Evolutionary conservation across 331 rosid species (phyloP).

Genomic region (Stylosanthes scabra): DNA sequence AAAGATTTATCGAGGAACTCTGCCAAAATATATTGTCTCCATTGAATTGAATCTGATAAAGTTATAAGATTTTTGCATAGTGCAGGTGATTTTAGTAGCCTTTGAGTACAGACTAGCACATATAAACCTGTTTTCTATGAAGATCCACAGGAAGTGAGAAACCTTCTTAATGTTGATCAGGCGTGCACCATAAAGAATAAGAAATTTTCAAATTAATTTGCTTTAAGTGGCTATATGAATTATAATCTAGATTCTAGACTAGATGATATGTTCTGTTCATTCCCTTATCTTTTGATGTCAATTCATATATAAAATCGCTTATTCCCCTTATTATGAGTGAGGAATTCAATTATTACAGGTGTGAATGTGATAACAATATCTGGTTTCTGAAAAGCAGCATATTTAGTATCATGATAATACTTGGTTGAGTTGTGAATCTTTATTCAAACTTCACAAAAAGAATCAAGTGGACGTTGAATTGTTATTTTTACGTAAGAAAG

Average conservation of each 20-base stretch:
- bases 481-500: too few species aligned
- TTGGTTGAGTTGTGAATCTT: too few species aligned
- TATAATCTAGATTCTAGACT: slow-evolving; percentile 7
- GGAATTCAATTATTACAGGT: too few species aligned
- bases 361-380: too few species aligned
- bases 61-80: not conserved
- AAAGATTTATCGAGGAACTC: slow-evolving; percentile 3
- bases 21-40: not conserved
- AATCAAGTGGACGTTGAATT: too few species aligned
- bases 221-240: not conserved
- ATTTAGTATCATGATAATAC: too few species aligned
- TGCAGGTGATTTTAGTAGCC: slow-evolving; percentile 1
- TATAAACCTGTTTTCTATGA: not conserved
- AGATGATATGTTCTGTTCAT: not conserved
- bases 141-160: slow-evolving; percentile 1
- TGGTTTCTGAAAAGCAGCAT: too few species aligned
- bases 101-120: slow-evolving; percentile 6
- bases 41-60: not conserved
- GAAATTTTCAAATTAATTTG: not conserved
- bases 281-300: slow-evolving; percentile 2
- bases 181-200: not conserved
- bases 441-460: too few species aligned
- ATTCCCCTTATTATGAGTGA: too few species aligned
- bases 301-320: not conserved
- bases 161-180: slow-evolving; percentile 2